Evolutionary conservation across 73 alveolate genomes (phyloP), one percentile per base, ranked within the genome.

Genomic region (Tetrahymena thermophila): DNA sequence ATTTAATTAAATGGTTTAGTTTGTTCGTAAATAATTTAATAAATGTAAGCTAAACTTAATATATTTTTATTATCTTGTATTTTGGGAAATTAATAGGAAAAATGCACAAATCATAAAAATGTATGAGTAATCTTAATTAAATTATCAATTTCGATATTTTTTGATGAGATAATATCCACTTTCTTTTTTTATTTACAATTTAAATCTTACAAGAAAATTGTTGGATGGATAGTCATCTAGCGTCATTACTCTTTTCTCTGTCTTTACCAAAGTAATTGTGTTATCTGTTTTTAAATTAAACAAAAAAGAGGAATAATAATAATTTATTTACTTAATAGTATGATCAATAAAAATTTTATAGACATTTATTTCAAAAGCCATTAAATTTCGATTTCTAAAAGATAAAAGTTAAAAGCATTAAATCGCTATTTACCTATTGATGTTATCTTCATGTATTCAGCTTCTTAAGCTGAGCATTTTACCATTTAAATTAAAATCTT

Each of bases 401-500:
- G 10, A 40, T 40, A 40, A 3, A 40, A 40, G 1, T 40, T 40
- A 40, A 40, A 40, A 40, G 16, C 9, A 40, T 40, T 40, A 40
- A 40, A 40, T 6, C 4, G 44, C n/a, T n/a, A n/a, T 35, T 85
- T 94, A 28, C 83, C 43, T 34, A 43, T 44, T 19, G 95, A 95
- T 25, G 93, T 43, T 35, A 95, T 35, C n/a, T 85, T 35, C 38
- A 95, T 31, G 93, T 85, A 94, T 10, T 57, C 34, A 40, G 97
- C 97, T 42, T 34, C 89, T n/a, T 38, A 42, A 8, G 85, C 40
- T 40, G 15, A 25, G 44, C 97, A 95, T 58, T 85, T 89, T 15
- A 35, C 35, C 85, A 85, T 85, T 40, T 50, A 85, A 25, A 95
- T 50, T 85, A 57, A 35, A 43, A 95, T 95, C 38, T 57, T 95